Base-by-base conservation (phyloP, 129 eudicot genomes). In the Apium graveolens region DNA sequence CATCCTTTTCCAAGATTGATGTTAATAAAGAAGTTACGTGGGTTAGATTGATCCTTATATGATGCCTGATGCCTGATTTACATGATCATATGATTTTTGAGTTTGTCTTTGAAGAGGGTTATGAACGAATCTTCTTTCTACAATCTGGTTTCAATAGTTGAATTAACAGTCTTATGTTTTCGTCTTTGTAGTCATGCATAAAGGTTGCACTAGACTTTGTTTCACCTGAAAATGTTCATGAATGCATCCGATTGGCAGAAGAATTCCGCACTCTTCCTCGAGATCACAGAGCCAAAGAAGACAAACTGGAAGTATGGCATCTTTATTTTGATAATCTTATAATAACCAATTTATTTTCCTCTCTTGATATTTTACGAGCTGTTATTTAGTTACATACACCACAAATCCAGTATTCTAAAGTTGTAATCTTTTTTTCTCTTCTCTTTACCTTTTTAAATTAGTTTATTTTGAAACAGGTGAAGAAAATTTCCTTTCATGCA, bases 401-500 rank as follows among this genome's bases (percentile, higher is more conserved):
- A 37, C 21, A 29, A 11, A 11, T 48, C 2, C 11, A 14, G 35
- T 31, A n/a, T 32, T 37, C 39, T 29, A 14, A 20, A 46, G 20
- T 48, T 48, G 1, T 17, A 0, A 5, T 13, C 5, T 1, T 17
- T 48, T 5, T 48, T 48, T 1, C 55, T 14, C 31, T 9, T 35
- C 1, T 35, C 37, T 35, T 1, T 35, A 44, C 53, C 24, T 43
- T 41, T 44, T 66, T 43, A 48, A 53, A n/a, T 29, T 66, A 7
- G 43, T 60, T 75, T 20, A 1, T 38, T 53, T 9, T 43, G 12
- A 9, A 53, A 51, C 85, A 88, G 91, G 89, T 88, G 77, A 88
- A 80, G 86, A 85, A 85, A 81, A 88, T 88, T 82, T 80, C 77
- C 35, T 71, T 88, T 81, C 17, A 78, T 88, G 89, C 89, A 34